phyloP scores from a whole-genome alignment of 805 yeast species.

The Blastobotrys americana region DNA sequence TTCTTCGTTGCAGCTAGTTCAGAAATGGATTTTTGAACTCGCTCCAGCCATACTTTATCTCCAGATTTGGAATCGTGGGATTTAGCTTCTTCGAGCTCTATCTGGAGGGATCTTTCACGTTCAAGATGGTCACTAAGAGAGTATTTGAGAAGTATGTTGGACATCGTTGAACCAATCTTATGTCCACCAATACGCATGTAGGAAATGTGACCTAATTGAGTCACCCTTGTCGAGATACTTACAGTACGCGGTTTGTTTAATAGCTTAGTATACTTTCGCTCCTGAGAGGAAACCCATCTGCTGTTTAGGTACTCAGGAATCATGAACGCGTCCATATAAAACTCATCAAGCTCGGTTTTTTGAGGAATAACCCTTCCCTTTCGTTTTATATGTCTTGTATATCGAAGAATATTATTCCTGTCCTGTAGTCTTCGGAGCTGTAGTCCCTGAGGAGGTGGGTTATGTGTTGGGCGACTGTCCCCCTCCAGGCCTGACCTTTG shows the following conservation, averaged over 20 bases:
- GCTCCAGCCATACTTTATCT: too few species aligned
- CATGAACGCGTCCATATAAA: constrained; percentile 6
- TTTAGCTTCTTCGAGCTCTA: not conserved
- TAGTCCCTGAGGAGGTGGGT: constrained; percentile 1
- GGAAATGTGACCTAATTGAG: not conserved
- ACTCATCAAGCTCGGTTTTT: not conserved
- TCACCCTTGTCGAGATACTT: not conserved
- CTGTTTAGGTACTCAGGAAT: constrained; percentile 4
- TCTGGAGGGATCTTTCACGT: not conserved
- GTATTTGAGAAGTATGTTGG: not conserved
- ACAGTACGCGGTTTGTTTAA: not conserved
- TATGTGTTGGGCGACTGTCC: not conserved
- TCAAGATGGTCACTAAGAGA: not conserved
- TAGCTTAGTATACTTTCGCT: not conserved
- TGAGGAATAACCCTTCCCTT: not conserved
- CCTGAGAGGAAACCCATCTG: not conserved
- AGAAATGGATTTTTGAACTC: too few species aligned
- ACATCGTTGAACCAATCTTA: not conserved
- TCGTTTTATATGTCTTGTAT: not conserved
- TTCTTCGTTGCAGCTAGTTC: not conserved
- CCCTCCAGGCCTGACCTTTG: too few species aligned
- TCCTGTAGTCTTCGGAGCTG: not conserved
- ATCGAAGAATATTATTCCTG: not conserved
- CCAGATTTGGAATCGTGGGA: not conserved
- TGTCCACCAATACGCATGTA: not conserved